A percentile compares a stretch with the other conserved stretches of the same genome.
Evolutionary conservation across 2,329 filamentous ascomycete genomes (phyloP).

Genomic region (Penicillium nordicum): DNA sequence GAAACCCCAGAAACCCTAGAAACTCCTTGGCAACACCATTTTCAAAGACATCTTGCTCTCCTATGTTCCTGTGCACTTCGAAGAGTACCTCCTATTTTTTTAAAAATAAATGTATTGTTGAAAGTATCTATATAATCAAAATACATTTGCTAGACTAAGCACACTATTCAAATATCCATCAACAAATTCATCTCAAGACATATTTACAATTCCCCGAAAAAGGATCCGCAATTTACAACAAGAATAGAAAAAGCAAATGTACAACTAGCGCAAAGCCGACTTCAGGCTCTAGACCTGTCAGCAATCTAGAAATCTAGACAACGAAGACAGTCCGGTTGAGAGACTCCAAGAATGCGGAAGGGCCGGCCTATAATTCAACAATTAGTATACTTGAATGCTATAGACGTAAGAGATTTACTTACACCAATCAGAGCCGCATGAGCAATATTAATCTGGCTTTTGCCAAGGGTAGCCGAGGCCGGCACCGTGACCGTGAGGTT

Average conservation of each 20-base stretch:
- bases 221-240: background rate
- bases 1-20: background rate
- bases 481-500: slow-evolving; percentile 33
- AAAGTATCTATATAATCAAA: background rate
- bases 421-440: slow-evolving; percentile 32
- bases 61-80: no score
- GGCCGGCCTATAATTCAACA: slow-evolving; percentile 18
- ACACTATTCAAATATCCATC: background rate
- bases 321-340: slow-evolving; percentile 26
- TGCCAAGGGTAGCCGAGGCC: slow-evolving; percentile 7
- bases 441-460: slow-evolving; percentile 26
- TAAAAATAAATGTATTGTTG: background rate
- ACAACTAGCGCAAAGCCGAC: background rate
- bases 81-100: background rate
- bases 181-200: background rate
- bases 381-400: background rate
- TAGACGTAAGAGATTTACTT: slow-evolving; percentile 9
- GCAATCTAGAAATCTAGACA: slow-evolving; percentile 18
- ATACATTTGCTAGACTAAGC: background rate
- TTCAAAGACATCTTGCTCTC: background rate
- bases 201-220: background rate
- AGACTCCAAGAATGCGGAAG: slow-evolving; percentile 22
- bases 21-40: background rate
- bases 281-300: background rate
- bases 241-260: background rate